These are phyloP conservation scores for Wickerhamiella bombiphila DNA, from an alignment of 805 yeast species.

Conservation along the genomic window DNA sequence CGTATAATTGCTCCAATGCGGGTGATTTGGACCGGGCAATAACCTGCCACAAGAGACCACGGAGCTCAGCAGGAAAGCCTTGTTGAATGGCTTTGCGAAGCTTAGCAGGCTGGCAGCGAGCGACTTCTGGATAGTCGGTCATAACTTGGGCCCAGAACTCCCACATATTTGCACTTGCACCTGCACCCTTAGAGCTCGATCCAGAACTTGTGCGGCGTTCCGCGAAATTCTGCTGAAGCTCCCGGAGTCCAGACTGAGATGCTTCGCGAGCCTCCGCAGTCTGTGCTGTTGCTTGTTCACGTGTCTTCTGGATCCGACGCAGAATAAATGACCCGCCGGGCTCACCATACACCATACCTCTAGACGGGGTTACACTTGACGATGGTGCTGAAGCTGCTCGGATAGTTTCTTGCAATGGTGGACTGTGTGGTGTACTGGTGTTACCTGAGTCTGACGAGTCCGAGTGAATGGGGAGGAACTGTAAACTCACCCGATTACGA, in stretches of 20 bases:
- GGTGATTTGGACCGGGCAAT: slow-evolving; percentile 64
- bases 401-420: too few species aligned
- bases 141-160: slow-evolving; percentile 79
- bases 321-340: slow-evolving; percentile 8
- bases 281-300: slow-evolving; percentile 7
- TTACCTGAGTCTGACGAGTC: neutral
- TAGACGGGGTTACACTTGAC: too few species aligned
- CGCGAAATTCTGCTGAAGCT: slow-evolving; percentile 24
- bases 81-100: slow-evolving; percentile 46
- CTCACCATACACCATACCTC: neutral
- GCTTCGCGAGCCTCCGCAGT: slow-evolving; percentile 34
- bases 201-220: slow-evolving; percentile 1
- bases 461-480: slow-evolving; percentile 1
- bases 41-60: slow-evolving; percentile 90
- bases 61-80: slow-evolving; percentile 73
- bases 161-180: slow-evolving; percentile 25
- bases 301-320: slow-evolving; percentile 16
- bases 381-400: too few species aligned
- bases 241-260: slow-evolving; percentile 29
- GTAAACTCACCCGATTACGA: neutral
- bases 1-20: slow-evolving; percentile 43
- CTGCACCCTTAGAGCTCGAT: slow-evolving; percentile 1
- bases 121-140: slow-evolving; percentile 57
- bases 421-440: neutral
- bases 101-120: slow-evolving; percentile 43